phyloP scores from a whole-genome alignment of 345 rosid species.

The Mallotus nudiflorus region DNA sequence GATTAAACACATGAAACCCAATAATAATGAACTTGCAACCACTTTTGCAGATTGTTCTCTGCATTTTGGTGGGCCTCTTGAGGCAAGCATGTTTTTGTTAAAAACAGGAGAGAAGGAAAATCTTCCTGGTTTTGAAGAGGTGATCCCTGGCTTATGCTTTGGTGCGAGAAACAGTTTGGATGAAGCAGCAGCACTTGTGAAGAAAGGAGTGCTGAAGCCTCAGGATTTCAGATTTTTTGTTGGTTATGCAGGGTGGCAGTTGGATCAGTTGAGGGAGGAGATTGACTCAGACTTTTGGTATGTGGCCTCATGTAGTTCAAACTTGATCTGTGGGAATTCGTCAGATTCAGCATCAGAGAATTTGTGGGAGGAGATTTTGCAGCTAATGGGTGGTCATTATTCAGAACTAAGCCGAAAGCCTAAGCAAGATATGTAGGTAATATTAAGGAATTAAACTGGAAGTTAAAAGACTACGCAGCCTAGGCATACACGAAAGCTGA shows the following conservation, averaged over 20 bases:
- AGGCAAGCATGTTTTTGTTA: conserved; percentile 78
- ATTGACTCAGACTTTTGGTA: conserved; percentile 79
- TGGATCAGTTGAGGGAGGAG: conserved; percentile 86
- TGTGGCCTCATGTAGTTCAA: conserved; percentile 81
- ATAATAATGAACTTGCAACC: conserved; percentile 68
- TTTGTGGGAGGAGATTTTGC: conserved; percentile 91
- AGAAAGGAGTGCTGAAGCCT: conserved; percentile 70
- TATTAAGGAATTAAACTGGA: conserved; percentile 11
- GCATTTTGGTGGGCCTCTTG: conserved; percentile 89
- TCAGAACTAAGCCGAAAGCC: conserved; percentile 89
- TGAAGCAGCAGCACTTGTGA: conserved; percentile 79
- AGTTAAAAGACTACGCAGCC: conserved; percentile 15
- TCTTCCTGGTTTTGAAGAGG: conserved; percentile 73
- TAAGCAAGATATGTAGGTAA: conserved; percentile 64
- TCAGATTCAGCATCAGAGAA: conserved; percentile 48
- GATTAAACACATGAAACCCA: conserved; percentile 76
- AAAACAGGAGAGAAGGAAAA: conserved; percentile 51
- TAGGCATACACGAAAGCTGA: conserved; percentile 32
- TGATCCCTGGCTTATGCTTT: conserved; percentile 73
- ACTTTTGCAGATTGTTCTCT: conserved; percentile 79
- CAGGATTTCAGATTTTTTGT: conserved; percentile 84
- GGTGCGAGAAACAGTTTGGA: conserved; percentile 79
- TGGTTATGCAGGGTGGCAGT: conserved; percentile 94
- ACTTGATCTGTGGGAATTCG: conserved; percentile 59
- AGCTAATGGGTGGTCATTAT: conserved; percentile 87